A percentile compares a stretch with the other conserved stretches of the same genome.
Evolutionary conservation across 805 yeast genomes (phyloP).

Genomic region (Barnettozyma populi): DNA sequence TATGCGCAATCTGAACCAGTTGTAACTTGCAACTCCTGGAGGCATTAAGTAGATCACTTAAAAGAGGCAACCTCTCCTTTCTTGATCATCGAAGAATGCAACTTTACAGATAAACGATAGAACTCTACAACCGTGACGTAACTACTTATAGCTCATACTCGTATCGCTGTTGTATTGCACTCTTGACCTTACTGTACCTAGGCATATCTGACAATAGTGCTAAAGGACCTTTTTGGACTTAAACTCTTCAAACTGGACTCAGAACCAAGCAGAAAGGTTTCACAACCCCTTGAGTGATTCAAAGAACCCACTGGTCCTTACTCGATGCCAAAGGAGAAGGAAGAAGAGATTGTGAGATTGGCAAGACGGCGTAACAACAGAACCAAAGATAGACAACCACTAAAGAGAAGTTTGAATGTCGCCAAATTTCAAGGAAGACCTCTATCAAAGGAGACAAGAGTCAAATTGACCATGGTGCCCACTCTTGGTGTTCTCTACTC

Average conservation of each 20-base stretch:
- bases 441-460: slow-evolving; percentile 45
- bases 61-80: no score
- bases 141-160: no score
- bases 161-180: no score
- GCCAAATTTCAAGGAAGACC: slow-evolving; percentile 35
- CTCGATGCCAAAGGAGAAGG: slow-evolving; percentile 6
- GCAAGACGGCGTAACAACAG: slow-evolving; percentile 23
- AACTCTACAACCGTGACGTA: no score
- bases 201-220: no score
- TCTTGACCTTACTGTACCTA: no score
- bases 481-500: slow-evolving; percentile 39
- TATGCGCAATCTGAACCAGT: no score
- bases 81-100: no score
- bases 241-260: neutral
- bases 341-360: slow-evolving; percentile 17
- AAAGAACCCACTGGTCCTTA: slow-evolving; percentile 1
- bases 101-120: no score
- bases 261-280: neutral
- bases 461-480: slow-evolving; percentile 43
- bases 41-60: no score
- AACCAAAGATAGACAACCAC: slow-evolving; percentile 16
- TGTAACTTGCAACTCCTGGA: no score
- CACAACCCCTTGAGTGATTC: neutral
- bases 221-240: neutral
- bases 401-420: slow-evolving; percentile 5